Evolutionary conservation across 805 yeast genomes (phyloP).

Genomic region (Metschnikowia bowlesiae): DNA sequence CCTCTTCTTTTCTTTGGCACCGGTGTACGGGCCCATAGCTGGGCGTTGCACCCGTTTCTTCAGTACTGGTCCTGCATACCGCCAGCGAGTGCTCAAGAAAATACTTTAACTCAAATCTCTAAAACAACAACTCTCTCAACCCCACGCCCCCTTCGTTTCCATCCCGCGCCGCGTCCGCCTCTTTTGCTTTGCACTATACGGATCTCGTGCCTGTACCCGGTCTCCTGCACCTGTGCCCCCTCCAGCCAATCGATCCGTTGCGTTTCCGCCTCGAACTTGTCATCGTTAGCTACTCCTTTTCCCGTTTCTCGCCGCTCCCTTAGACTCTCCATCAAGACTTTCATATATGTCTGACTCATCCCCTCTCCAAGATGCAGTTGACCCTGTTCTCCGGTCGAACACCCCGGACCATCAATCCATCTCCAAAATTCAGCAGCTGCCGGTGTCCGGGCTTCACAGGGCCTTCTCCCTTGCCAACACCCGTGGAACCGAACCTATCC

Average conservation of each 20-base stretch:
- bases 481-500: background rate
- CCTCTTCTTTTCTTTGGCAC: background rate
- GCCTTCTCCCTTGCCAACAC: slow-evolving; percentile 6
- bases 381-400: background rate
- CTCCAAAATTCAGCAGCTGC: slow-evolving; percentile 7
- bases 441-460: slow-evolving; percentile 8
- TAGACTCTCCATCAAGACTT: background rate
- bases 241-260: background rate
- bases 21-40: background rate
- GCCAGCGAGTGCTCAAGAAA: slow-evolving; percentile 1
- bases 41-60: background rate
- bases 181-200: background rate
- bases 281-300: background rate
- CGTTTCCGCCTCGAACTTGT: background rate
- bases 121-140: slow-evolving; percentile 1
- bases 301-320: background rate
- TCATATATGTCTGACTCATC: background rate
- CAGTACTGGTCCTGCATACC: background rate
- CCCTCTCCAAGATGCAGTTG: background rate
- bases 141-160: background rate
- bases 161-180: background rate
- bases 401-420: background rate
- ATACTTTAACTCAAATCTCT: background rate
- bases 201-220: background rate
- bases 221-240: background rate